Conservation (phyloP, 768 basidiomycete genomes). For the Auriscalpium microsporum region DNA sequence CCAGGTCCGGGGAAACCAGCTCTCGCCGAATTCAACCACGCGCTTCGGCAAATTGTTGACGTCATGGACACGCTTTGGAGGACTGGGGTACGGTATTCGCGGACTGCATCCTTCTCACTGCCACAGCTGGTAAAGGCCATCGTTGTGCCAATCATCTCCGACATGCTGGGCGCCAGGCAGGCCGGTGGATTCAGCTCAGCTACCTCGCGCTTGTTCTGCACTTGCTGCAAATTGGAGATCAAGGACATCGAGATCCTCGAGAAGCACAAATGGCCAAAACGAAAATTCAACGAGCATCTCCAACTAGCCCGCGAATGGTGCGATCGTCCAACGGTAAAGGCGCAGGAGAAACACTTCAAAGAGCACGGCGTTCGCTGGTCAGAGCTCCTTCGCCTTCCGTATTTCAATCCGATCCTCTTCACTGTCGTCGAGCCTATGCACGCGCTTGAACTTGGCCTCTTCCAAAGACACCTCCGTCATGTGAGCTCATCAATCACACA, state of each 20-base stretch:
- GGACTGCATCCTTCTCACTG: background rate
- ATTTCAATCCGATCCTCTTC: constrained; percentile 22
- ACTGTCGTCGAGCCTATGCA: constrained; percentile 28
- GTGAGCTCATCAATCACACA: too few species aligned
- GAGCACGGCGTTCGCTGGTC: constrained; percentile 24
- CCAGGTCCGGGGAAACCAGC: constrained; percentile 17
- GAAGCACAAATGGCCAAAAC: constrained; percentile 7
- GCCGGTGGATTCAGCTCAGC: constrained; percentile 18
- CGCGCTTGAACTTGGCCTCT: constrained; percentile 16
- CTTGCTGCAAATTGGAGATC: constrained; percentile 15
- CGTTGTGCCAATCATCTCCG: constrained; percentile 11
- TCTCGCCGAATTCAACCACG: constrained; percentile 2
- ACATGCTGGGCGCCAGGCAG: constrained; percentile 21
- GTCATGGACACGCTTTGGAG: constrained; percentile 11
- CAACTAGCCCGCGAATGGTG: constrained; percentile 14
- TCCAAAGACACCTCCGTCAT: constrained; percentile 17
- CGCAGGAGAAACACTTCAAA: constrained; percentile 13
- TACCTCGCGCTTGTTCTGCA: constrained; percentile 17
- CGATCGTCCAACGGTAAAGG: constrained; percentile 10
- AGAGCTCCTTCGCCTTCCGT: constrained; percentile 22
- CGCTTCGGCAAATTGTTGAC: constrained; percentile 10
- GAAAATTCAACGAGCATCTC: constrained; percentile 6
- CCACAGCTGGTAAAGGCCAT: constrained; percentile 4
- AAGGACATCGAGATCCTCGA: constrained; percentile 19
- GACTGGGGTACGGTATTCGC: constrained; percentile 1